phyloP scores from a whole-genome alignment of 129 eudicot species.

The Flaveria bidentis region DNA sequence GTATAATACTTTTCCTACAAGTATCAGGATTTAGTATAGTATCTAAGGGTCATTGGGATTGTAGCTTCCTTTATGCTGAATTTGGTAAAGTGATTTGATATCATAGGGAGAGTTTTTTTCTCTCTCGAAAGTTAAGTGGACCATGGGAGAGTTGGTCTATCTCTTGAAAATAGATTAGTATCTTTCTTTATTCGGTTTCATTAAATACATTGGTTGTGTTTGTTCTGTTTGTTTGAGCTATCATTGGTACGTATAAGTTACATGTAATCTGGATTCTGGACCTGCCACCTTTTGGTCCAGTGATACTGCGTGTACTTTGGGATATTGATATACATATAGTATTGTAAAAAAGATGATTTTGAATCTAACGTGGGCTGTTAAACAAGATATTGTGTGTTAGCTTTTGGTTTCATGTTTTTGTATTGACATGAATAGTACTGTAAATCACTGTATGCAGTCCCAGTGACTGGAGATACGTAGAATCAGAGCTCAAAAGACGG shows the following conservation, averaged over 20 bases:
- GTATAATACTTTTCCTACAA: too few relatives aligned
- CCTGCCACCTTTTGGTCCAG: background rate
- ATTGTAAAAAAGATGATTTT: background rate
- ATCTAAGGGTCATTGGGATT: too few relatives aligned
- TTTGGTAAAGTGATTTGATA: too few relatives aligned
- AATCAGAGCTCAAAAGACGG: conserved; percentile 83
- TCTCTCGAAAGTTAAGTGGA: too few relatives aligned
- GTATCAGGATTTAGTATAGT: too few relatives aligned
- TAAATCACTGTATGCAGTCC: conserved; percentile 61
- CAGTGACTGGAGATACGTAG: conserved; percentile 89
- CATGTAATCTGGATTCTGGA: background rate
- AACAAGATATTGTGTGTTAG: conserved; percentile 9
- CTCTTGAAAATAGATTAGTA: too few relatives aligned
- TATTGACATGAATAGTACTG: conserved; percentile 14
- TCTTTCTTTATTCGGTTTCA: background rate
- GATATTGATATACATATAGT: background rate
- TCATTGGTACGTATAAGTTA: background rate
- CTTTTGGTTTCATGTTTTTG: conserved; percentile 13
- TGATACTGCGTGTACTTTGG: background rate
- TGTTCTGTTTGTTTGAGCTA: background rate
- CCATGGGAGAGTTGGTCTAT: too few relatives aligned
- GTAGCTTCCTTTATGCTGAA: too few relatives aligned
- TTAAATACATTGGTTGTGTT: background rate
- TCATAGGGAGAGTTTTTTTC: too few relatives aligned
- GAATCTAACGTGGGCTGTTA: background rate